Evolutionary conservation across 2,329 filamentous ascomycete species (phyloP).

Genomic region (Aspergillus luchuensis): DNA sequence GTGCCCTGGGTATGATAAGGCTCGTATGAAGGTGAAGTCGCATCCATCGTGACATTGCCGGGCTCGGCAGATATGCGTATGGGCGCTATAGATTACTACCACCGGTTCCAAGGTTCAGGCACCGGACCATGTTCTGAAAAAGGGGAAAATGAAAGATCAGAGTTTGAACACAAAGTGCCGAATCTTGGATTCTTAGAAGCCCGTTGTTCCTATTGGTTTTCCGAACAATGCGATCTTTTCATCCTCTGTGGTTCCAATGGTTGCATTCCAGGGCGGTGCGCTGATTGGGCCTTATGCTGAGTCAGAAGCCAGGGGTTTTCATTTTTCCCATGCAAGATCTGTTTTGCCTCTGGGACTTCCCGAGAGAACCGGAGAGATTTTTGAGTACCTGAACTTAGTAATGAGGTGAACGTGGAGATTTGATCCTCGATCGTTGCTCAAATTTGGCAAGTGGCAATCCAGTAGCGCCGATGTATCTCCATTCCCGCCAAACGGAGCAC

Average conservation of each 20-base stretch:
- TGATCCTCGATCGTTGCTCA: background rate
- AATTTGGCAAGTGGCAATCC: slow-evolving; percentile 3
- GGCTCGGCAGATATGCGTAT: background rate
- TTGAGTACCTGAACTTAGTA: background rate
- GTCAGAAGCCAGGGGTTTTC: background rate
- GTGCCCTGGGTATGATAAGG: background rate
- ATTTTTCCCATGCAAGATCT: background rate
- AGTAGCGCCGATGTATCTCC: background rate
- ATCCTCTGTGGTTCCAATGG: background rate
- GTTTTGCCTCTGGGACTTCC: background rate
- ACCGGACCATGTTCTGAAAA: background rate
- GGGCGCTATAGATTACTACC: background rate
- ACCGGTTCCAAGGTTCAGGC: background rate
- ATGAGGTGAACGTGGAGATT: background rate
- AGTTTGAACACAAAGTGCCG: background rate
- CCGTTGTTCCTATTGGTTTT: background rate
- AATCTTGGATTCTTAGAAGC: background rate
- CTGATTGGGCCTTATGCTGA: background rate
- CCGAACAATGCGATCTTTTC: background rate
- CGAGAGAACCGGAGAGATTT: background rate
- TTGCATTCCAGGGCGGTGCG: background rate
- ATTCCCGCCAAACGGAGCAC: background rate
- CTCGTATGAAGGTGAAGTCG: background rate
- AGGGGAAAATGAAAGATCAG: background rate
- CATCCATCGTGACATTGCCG: background rate